A percentile compares a stretch with the other conserved stretches of the same genome.
Evolutionary conservation across 345 rosid species (phyloP).

Genomic region (Lepidium sativum): DNA sequence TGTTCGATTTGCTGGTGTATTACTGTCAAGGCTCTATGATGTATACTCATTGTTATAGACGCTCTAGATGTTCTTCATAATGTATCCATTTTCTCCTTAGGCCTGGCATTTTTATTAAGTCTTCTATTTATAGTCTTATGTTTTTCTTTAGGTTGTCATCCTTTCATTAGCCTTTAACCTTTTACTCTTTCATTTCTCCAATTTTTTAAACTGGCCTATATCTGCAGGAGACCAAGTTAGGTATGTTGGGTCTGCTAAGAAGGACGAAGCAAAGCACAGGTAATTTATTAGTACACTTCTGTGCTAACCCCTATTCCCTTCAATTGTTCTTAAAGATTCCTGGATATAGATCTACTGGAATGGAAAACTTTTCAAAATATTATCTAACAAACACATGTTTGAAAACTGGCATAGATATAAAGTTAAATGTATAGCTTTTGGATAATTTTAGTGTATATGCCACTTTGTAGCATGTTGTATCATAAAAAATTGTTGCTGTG

Average conservation of each 20-base stretch:
- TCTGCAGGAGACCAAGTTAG: constrained; percentile 81
- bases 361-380: background rate
- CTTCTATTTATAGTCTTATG: background rate
- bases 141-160: background rate
- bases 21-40: constrained; percentile 2
- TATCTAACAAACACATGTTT: constrained; percentile 1
- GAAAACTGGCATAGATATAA: background rate
- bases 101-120: background rate
- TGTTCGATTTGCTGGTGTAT: background rate
- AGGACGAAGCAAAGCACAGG: constrained; percentile 54
- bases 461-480: constrained; percentile 4
- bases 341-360: background rate
- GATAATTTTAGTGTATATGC: background rate
- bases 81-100: background rate
- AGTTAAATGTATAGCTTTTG: background rate
- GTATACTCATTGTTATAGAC: background rate
- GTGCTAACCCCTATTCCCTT: background rate
- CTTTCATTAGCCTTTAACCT: background rate
- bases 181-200: constrained; percentile 1
- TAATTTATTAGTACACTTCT: constrained; percentile 20
- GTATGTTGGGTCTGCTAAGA: constrained; percentile 55
- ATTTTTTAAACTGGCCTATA: background rate
- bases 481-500: background rate
- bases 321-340: background rate
- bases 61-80: constrained; percentile 3